Evolutionary conservation across 1,139 yeast species (phyloP).

Genomic region (Groenewaldozyma sp.): DNA sequence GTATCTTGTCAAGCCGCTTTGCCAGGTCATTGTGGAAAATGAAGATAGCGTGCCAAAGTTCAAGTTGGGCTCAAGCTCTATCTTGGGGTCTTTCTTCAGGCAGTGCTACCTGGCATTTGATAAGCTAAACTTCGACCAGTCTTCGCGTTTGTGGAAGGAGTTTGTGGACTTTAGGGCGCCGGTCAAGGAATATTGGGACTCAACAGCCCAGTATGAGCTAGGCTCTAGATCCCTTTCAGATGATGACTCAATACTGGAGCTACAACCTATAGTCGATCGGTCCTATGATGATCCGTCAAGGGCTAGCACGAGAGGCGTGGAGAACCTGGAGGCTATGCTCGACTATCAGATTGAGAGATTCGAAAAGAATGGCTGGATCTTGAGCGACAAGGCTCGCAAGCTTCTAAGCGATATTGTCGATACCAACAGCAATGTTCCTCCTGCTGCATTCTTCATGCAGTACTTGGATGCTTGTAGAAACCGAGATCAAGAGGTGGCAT

Average conservation of each 20-base stretch:
- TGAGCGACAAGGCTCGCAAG: conserved; percentile 37
- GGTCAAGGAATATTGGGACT: conserved; percentile 5
- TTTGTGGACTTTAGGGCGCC: conserved; percentile 43
- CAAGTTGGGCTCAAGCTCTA: conserved; percentile 12
- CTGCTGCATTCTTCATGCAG: conserved; percentile 55
- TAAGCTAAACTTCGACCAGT: conserved; percentile 51
- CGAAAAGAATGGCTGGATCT: conserved; percentile 34
- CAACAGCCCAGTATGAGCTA: not conserved
- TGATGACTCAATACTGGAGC: not conserved
- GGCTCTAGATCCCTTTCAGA: not conserved
- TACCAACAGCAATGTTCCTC: conserved; percentile 43
- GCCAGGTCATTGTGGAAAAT: not conserved
- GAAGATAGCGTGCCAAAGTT: not conserved
- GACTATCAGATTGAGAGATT: conserved; percentile 49
- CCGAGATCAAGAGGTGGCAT: conserved; percentile 65
- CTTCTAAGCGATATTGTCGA: conserved; percentile 32
- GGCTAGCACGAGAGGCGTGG: conserved; percentile 35
- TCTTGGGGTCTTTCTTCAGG: conserved; percentile 37
- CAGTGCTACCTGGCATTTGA: conserved; percentile 42
- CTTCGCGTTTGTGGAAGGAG: conserved; percentile 43
- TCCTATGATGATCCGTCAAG: not conserved
- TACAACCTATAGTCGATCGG: conserved; percentile 1
- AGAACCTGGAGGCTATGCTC: conserved; percentile 44
- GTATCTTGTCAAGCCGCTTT: conserved; percentile 6
- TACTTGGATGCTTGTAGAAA: conserved; percentile 55